Percentiles rank a stretch among this genome's conserved stretches.
Evolutionary conservation across 2,329 filamentous ascomycete genomes (phyloP).

Genomic region (Balansia obtecta): DNA sequence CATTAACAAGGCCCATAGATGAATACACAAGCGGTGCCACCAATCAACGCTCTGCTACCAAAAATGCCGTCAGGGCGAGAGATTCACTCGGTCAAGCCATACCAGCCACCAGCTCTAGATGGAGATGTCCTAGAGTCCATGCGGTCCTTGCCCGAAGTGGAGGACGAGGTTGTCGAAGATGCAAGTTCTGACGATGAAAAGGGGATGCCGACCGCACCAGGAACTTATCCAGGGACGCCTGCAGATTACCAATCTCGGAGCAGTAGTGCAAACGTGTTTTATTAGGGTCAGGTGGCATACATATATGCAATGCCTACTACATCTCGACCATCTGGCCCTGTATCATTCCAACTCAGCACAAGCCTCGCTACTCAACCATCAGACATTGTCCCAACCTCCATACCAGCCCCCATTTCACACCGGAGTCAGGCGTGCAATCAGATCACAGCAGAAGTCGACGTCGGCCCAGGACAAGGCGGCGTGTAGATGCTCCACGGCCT

Average conservation of each 20-base stretch:
- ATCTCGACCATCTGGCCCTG: not conserved
- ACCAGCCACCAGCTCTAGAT: slow-evolving; percentile 52
- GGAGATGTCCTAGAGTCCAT: slow-evolving; percentile 50
- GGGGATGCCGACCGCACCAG: slow-evolving; percentile 21
- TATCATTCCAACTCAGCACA: not conserved
- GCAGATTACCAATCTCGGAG: slow-evolving; percentile 23
- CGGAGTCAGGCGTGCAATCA: not conserved
- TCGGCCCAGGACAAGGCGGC: slow-evolving; percentile 9
- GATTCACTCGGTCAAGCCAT: slow-evolving; percentile 62
- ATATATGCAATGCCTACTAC: not conserved
- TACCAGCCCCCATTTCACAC: too few species aligned
- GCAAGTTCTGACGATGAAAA: slow-evolving; percentile 28
- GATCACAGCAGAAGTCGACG: not conserved
- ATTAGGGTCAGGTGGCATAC: slow-evolving; percentile 12
- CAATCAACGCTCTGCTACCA: slow-evolving; percentile 57
- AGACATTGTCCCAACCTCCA: too few species aligned
- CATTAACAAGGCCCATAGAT: slow-evolving; percentile 39
- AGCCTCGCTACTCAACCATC: not conserved
- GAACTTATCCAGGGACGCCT: slow-evolving; percentile 37
- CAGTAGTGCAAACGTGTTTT: slow-evolving; percentile 25
- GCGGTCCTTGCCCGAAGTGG: slow-evolving; percentile 27
- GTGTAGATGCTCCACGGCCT: slow-evolving; percentile 8
- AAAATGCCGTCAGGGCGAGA: slow-evolving; percentile 82
- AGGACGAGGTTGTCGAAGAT: slow-evolving; percentile 21
- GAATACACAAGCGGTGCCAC: slow-evolving; percentile 66